Conservation (phyloP, 805 yeast genomes). For the Ogataea chonburiensis region DNA sequence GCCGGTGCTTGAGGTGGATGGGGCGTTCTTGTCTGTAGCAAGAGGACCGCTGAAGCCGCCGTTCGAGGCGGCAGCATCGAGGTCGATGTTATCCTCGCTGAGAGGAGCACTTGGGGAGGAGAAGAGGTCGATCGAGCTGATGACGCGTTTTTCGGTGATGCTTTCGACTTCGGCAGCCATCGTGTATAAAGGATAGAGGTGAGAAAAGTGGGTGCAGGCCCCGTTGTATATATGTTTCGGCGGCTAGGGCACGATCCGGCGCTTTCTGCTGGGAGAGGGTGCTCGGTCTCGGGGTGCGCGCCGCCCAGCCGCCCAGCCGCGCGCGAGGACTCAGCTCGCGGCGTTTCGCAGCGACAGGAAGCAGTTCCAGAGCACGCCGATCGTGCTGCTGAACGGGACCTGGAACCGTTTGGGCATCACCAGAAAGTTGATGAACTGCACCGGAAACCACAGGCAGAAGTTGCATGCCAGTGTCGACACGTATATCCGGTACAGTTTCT, state of each 20-base stretch:
- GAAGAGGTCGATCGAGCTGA: slow-evolving; percentile 23
- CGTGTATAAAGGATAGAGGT: slow-evolving; percentile 3
- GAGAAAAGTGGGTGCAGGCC: neutral
- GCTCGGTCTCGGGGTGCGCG: too few species aligned
- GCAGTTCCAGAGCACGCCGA: slow-evolving; percentile 94
- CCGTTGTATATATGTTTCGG: slow-evolving; percentile 4
- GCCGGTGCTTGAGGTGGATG: slow-evolving; percentile 19
- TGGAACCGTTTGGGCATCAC: slow-evolving; percentile 71
- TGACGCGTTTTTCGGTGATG: slow-evolving; percentile 16
- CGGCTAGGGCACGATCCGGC: slow-evolving; percentile 12
- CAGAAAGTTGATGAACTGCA: slow-evolving; percentile 72
- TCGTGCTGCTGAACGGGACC: slow-evolving; percentile 83
- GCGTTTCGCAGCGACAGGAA: slow-evolving; percentile 82
- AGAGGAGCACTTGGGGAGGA: slow-evolving; percentile 20
- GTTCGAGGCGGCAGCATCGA: slow-evolving; percentile 11
- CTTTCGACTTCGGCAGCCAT: slow-evolving; percentile 17
- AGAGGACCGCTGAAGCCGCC: slow-evolving; percentile 10
- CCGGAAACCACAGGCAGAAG: slow-evolving; percentile 79
- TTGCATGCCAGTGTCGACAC: slow-evolving; percentile 65
- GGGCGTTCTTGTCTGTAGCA: slow-evolving; percentile 9
- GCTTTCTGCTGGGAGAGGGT: too few species aligned
- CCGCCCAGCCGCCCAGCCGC: slow-evolving; percentile 10
- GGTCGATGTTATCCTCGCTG: slow-evolving; percentile 16
- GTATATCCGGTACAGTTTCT: slow-evolving; percentile 65
- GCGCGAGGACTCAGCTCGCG: slow-evolving; percentile 11